Conservation (phyloP, 2,329 filamentous ascomycete species). For the Phyllosticta citribraziliensis region DNA sequence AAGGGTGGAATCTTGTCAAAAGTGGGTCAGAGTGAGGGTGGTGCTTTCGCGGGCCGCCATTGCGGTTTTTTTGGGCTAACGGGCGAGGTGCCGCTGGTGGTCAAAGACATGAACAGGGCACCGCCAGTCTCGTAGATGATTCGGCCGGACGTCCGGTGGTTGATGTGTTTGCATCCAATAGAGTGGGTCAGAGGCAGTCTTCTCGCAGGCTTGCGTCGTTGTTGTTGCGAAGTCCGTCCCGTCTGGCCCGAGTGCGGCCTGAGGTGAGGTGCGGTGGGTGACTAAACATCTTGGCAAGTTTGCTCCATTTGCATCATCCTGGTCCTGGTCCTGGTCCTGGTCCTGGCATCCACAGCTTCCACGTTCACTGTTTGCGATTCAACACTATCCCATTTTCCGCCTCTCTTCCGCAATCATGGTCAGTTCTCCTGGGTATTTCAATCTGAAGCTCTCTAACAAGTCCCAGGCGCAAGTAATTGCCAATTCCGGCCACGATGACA, state of each 20-base stretch:
- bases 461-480: slow-evolving; percentile 66
- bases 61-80: neutral
- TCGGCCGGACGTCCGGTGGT: neutral
- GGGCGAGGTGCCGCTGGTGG: neutral
- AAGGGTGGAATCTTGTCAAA: neutral
- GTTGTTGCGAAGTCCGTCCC: neutral
- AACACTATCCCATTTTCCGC: slow-evolving; percentile 2
- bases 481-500: slow-evolving; percentile 91
- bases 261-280: too few species aligned
- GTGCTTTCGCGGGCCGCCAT: neutral
- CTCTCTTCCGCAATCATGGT: slow-evolving; percentile 10
- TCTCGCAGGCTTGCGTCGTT: neutral
- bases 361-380: slow-evolving; percentile 7
- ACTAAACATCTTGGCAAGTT: neutral
- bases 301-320: slow-evolving; percentile 4
- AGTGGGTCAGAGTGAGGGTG: neutral
- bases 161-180: neutral
- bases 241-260: neutral
- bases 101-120: neutral
- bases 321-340: neutral
- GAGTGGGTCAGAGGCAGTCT: neutral
- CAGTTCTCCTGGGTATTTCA: neutral
- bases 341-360: slow-evolving; percentile 2
- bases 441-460: slow-evolving; percentile 11
- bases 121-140: neutral